Base-by-base conservation (phyloP, 2,329 filamentous ascomycete genomes). In the Alternaria burnsii region DNA sequence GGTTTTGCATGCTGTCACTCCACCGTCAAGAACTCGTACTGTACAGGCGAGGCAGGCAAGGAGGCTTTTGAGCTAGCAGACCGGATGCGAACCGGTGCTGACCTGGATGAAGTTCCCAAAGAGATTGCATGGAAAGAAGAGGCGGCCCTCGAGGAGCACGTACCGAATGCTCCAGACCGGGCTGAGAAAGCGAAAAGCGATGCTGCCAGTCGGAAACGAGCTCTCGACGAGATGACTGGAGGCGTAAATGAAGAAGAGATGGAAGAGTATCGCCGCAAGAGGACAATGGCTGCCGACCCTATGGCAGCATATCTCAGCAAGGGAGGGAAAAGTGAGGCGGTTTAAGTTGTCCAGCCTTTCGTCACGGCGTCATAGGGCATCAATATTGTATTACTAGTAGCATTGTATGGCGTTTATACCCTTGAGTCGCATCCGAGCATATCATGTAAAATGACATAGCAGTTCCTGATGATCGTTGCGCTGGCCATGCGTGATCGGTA, bases 1-100 rank as follows among this genome's bases (percentile, higher is more conserved):
- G 95, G 95, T 1, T 99, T 97, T 79, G 87, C 91, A 22, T 99
- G 95, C 79, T 99, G 95, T 82, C 93, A 96, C 77, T 97, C 93
- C 0, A 90, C 89, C 22, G 87, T 97, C 64, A 97, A 97, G 81
- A 98, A 99, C 79, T 97, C 93, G 73, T 99, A 98, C 74, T 99
- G 95, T 78, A 98, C 94, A 0, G 95, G 95, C 26, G 92, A 95
- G 62, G 92, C 91, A 59, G 95, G 95, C 36, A 96, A 89, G 77
- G 82, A 82, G 62, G 94, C 93, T 1, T 93, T 92, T 79, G 89
- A 94, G 69, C 90, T 91, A 58, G 89, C 92, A 0, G 89, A 95
- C 67, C 82, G 83, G 32, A 81, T 89, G 76, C 77, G 85, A 55
- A 80, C 81, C 36, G 84, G 81, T 6, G 73, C 79, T 28, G 76